These are phyloP conservation scores for Daldinia childiae DNA, from an alignment of 495 filamentous ascomycete genomes.

Conservation along the genomic window DNA sequence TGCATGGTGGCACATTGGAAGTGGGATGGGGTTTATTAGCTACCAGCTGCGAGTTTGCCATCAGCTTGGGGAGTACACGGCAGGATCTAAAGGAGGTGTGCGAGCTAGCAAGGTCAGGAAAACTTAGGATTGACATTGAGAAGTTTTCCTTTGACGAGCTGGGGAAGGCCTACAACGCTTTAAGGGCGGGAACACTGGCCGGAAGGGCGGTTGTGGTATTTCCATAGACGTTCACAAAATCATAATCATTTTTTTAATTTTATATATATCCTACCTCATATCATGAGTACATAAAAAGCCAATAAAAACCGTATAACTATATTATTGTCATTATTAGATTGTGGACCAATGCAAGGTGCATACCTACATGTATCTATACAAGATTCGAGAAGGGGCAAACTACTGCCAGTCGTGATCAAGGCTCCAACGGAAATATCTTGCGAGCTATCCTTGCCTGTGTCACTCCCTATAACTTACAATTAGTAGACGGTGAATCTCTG, in stretches of 20 bases:
- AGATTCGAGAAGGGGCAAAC: neutral
- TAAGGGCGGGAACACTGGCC: conserved; percentile 11
- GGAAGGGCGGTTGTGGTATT: conserved; percentile 29
- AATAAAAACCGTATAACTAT: no score
- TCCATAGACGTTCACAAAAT: neutral
- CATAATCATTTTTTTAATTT: neutral
- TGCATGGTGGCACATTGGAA: conserved; percentile 22
- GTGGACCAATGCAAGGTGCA: no score
- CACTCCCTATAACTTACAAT: conserved; percentile 3
- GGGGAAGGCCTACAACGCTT: conserved; percentile 18
- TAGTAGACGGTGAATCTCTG: conserved; percentile 19
- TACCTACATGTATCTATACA: neutral
- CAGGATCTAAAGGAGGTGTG: conserved; percentile 30
- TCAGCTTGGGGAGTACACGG: conserved; percentile 24
- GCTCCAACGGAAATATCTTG: neutral
- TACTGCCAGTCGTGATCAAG: neutral
- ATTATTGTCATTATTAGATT: no score
- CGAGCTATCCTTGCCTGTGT: neutral
- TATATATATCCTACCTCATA: no score
- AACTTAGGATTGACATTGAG: conserved; percentile 20
- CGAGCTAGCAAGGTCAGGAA: conserved; percentile 14
- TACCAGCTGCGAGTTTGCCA: conserved; percentile 28
- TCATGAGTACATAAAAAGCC: neutral
- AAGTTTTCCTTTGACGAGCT: conserved; percentile 16
- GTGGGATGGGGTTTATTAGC: conserved; percentile 25